Conservation (phyloP, 768 basidiomycete species). For the Galerina sulciceps region DNA sequence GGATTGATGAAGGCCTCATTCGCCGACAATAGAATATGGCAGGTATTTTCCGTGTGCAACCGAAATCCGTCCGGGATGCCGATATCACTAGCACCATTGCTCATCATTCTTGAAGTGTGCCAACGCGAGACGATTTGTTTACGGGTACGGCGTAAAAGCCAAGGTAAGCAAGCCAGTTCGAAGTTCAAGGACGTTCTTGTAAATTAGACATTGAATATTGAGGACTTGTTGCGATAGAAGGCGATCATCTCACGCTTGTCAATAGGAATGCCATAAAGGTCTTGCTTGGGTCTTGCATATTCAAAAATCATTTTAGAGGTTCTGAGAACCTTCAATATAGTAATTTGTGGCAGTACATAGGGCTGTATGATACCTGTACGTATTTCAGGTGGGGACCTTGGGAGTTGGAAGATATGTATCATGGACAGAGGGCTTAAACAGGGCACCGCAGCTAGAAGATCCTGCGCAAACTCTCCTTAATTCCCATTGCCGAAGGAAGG, state of each 20-base stretch:
- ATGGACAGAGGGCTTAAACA: no score
- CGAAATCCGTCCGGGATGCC: conserved; percentile 74
- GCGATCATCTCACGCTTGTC: neutral
- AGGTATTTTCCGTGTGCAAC: conserved; percentile 81
- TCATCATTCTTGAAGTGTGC: conserved; percentile 23
- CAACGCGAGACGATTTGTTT: conserved; percentile 9
- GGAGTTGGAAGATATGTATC: no score
- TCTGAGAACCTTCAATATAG: no score
- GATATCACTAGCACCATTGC: conserved; percentile 20
- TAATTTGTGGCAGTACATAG: no score
- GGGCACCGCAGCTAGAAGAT: conserved; percentile 22
- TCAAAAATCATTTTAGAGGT: no score
- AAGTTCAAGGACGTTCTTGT: neutral
- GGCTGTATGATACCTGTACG: no score
- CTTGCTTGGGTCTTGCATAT: neutral
- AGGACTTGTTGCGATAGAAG: neutral
- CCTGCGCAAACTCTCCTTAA: conserved; percentile 35
- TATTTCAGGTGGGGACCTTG: no score
- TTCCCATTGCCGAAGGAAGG: conserved; percentile 38
- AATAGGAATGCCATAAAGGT: neutral
- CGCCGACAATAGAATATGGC: conserved; percentile 77
- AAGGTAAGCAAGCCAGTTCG: conserved; percentile 14
- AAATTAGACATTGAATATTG: neutral
- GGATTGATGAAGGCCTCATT: conserved; percentile 96
- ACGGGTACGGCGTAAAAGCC: neutral